phyloP scores from a whole-genome alignment of 2,329 filamentous ascomycete genomes.

The Phoma sp. region DNA sequence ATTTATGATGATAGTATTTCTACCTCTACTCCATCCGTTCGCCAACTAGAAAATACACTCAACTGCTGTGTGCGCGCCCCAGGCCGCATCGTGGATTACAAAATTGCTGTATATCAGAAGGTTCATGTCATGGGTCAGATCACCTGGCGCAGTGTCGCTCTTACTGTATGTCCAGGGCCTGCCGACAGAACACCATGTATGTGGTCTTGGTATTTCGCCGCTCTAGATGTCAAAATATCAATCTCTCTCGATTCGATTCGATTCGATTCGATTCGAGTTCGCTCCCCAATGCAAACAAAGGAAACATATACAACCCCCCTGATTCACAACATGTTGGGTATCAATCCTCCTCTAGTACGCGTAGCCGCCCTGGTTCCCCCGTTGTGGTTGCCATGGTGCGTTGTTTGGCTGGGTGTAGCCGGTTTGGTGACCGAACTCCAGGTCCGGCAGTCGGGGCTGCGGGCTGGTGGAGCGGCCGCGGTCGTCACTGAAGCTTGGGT shows the following conservation, averaged over 20 bases:
- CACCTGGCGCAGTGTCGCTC: constrained; percentile 15
- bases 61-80: constrained; percentile 10
- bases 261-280: not conserved
- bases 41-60: constrained; percentile 12
- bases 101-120: constrained; percentile 19
- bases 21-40: constrained; percentile 6
- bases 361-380: constrained; percentile 30
- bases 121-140: constrained; percentile 18
- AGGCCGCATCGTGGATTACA: constrained; percentile 16
- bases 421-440: constrained; percentile 32
- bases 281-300: constrained; percentile 18
- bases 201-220: constrained; percentile 11
- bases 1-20: constrained; percentile 2
- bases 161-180: constrained; percentile 11
- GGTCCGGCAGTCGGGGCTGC: constrained; percentile 39
- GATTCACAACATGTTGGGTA: constrained; percentile 14
- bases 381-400: constrained; percentile 35
- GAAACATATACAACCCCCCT: constrained; percentile 11
- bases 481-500: constrained; percentile 31
- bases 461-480: constrained; percentile 33
- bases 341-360: constrained; percentile 33
- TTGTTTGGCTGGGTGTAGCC: constrained; percentile 27
- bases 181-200: constrained; percentile 16
- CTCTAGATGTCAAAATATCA: constrained; percentile 15
- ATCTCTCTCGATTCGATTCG: not conserved